Evolutionary conservation across 441 rosid species (phyloP).

Genomic region (Populus hybrid): DNA sequence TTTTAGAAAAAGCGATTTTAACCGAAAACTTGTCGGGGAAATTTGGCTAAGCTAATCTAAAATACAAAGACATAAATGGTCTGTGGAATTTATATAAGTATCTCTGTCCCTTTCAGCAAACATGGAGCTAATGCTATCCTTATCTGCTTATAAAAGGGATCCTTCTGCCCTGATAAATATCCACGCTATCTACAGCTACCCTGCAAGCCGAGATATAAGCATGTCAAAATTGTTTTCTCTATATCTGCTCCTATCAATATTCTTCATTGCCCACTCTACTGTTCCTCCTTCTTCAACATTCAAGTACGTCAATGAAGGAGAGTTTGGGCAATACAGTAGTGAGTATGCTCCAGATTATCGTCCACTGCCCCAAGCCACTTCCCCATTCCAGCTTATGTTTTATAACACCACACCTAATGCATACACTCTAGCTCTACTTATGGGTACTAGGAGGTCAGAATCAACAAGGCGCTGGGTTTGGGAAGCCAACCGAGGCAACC

Average conservation of each 20-base stretch:
- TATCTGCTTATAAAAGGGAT: background rate
- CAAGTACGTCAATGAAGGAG: constrained; percentile 24
- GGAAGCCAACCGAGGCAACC: constrained; percentile 29
- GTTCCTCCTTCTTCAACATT: constrained; percentile 34
- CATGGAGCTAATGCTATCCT: background rate
- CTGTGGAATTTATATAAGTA: background rate
- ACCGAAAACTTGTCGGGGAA: background rate
- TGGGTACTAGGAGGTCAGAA: constrained; percentile 25
- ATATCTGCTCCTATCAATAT: background rate
- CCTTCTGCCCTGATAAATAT: background rate
- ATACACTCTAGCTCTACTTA: constrained; percentile 37
- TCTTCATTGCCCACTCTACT: constrained; percentile 8
- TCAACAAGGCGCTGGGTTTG: constrained; percentile 22
- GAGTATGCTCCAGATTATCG: constrained; percentile 33
- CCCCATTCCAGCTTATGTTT: constrained; percentile 40
- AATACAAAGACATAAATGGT: background rate
- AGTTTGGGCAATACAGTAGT: constrained; percentile 20
- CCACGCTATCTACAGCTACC: background rate
- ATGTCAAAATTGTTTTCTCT: background rate
- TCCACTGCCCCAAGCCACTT: background rate
- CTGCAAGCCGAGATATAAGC: background rate
- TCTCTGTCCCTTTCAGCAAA: too few species aligned
- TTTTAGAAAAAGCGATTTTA: background rate
- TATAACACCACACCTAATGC: constrained; percentile 42
- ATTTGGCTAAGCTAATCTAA: too few species aligned